Base-by-base conservation (phyloP, 768 basidiomycete genomes). In the Phylloporus rhodoxanthus region DNA sequence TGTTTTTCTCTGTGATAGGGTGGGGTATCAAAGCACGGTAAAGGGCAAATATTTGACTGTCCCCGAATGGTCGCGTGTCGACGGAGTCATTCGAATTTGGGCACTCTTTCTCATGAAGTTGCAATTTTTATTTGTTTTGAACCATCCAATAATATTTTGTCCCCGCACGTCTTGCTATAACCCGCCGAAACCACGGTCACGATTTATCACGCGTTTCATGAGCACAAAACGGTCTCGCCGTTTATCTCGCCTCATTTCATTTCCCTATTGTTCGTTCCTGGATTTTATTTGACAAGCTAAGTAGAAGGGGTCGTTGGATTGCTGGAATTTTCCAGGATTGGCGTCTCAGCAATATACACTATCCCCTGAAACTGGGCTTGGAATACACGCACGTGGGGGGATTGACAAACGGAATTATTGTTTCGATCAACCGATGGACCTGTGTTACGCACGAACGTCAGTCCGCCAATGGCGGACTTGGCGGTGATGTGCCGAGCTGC, bases 1-100 rank as follows among this genome's bases (percentile, higher is more conserved):
- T 84, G 11, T 64, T 80, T 57, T 91, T 89, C 57, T 81, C 85
- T 56, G 45, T 78, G 2, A 56, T 87, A 7, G 86, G 82, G 2
- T 86, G 81, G 82, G 87, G 87, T 20, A 72, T 84, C 17, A 68
- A 64, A 14, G 70, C 70, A 4, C 73, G 66, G 61, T 69, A 32
- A 65, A 26, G 15, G 21, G 13, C 14, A 19, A 17, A 37, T 10
- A n/a, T 17, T 17, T 23, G 19, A 37, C n/a, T 32, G 14, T 14
- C 14, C 32, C 2, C 32, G 32, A 14, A 15, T 15, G 32, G 2
- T 14, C 15, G 15, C 32, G 15, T 15, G 2, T 15, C 32, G 32
- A 32, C 13, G 13, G 8, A 4, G 32, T 14, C 32, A 9, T 15
- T 32, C 32, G 32, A 29, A 29, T 11, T 11, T 32, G 32, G 32